A percentile compares a stretch with the other conserved stretches of the same genome.
These are phyloP conservation scores for Saccharomyces mikatae DNA, from an alignment of 805 yeast genomes.

Conservation along the genomic window DNA sequence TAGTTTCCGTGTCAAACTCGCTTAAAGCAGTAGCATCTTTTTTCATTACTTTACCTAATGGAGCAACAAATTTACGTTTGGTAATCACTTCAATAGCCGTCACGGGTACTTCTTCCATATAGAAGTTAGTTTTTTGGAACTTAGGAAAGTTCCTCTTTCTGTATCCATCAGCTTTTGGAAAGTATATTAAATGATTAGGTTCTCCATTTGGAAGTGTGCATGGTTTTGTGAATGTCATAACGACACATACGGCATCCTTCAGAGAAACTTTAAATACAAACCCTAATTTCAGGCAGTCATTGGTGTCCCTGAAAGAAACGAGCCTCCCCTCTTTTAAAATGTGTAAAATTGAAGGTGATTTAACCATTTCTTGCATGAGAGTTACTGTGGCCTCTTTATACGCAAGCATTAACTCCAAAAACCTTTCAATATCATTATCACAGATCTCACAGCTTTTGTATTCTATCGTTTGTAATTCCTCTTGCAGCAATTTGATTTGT, in stretches of 20 bases:
- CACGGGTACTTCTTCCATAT: conserved; percentile 23
- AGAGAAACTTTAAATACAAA: conserved; percentile 39
- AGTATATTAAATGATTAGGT: conserved; percentile 32
- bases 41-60: conserved; percentile 24
- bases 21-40: conserved; percentile 20
- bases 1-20: conserved; percentile 18
- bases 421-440: conserved; percentile 36
- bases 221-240: conserved; percentile 30
- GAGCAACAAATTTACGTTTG: conserved; percentile 18
- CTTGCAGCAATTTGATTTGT: conserved; percentile 47
- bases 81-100: conserved; percentile 27
- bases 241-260: conserved; percentile 18
- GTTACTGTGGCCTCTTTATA: conserved; percentile 39
- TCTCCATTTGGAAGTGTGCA: conserved; percentile 20
- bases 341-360: conserved; percentile 40
- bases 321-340: conserved; percentile 48
- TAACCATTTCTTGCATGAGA: conserved; percentile 41
- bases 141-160: conserved; percentile 19
- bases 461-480: conserved; percentile 35
- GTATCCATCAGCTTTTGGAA: conserved; percentile 25
- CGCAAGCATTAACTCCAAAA: conserved; percentile 38
- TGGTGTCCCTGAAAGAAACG: conserved; percentile 46
- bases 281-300: conserved; percentile 37
- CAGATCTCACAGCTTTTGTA: conserved; percentile 31
- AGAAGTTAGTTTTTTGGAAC: conserved; percentile 24